phyloP scores from a whole-genome alignment of 1,284 basidiomycete species.

The Microbotryum saponariae region DNA sequence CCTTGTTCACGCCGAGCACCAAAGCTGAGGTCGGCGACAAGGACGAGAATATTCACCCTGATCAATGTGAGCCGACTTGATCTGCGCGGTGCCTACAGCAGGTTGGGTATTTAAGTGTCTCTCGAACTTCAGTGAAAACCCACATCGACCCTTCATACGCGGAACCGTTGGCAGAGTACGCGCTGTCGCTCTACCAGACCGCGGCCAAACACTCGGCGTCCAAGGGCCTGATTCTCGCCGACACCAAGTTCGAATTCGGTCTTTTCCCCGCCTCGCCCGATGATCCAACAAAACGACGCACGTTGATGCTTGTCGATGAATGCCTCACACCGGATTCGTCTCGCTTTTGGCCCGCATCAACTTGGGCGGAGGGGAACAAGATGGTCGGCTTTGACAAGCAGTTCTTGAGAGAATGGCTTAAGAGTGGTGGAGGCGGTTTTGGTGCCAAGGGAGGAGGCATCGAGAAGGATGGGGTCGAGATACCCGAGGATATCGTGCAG shows the following conservation, averaged over 20 bases:
- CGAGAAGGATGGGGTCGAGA: conserved; percentile 52
- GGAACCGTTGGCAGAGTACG: conserved; percentile 52
- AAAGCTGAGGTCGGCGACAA: conserved; percentile 92
- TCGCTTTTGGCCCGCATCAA: conserved; percentile 81
- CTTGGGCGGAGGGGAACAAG: conserved; percentile 63
- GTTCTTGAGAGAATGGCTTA: conserved; percentile 83
- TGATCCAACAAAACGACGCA: conserved; percentile 42
- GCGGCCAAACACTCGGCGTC: conserved; percentile 70
- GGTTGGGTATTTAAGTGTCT: too few relatives aligned
- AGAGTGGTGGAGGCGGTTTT: conserved; percentile 55
- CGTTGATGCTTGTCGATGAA: conserved; percentile 86
- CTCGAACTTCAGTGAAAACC: conserved; percentile 25
- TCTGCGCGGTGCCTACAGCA: background rate
- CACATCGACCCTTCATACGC: conserved; percentile 59
- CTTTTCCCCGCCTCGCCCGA: conserved; percentile 46
- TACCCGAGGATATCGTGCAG: conserved; percentile 65
- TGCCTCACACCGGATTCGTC: conserved; percentile 95
- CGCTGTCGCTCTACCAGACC: conserved; percentile 63
- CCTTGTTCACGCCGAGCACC: conserved; percentile 92
- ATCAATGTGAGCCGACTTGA: conserved; percentile 54
- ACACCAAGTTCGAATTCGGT: conserved; percentile 88
- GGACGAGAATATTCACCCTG: conserved; percentile 96
- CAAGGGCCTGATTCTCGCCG: conserved; percentile 88
- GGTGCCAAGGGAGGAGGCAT: conserved; percentile 64
- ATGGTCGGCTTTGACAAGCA: conserved; percentile 97